Percentiles rank a stretch among this genome's conserved stretches.
These are phyloP conservation scores for Colletotrichum lupini DNA, from an alignment of 2,329 filamentous ascomycete genomes.

Conservation along the genomic window DNA sequence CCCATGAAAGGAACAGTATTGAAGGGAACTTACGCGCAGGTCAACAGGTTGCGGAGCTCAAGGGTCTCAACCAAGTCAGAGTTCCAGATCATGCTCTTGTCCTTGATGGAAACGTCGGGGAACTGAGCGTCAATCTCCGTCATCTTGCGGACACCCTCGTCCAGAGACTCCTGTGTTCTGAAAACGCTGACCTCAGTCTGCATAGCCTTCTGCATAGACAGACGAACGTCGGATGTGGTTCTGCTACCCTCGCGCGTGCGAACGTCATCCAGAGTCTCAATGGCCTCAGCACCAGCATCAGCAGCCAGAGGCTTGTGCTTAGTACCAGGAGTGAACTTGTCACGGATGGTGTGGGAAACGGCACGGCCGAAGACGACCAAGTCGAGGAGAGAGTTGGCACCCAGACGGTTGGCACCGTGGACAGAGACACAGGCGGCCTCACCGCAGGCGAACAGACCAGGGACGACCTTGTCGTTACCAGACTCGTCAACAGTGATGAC, in stretches of 20 bases:
- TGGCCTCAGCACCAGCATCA: constrained; percentile 89
- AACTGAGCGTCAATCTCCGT: constrained; percentile 84
- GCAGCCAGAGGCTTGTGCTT: constrained; percentile 83
- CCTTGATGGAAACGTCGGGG: constrained; percentile 90
- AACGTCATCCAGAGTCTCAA: constrained; percentile 85
- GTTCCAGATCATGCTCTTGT: constrained; percentile 99
- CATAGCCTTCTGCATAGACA: constrained; percentile 98
- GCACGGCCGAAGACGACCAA: constrained; percentile 97
- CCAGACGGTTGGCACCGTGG: constrained; percentile 96
- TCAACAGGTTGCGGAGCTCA: constrained; percentile 93
- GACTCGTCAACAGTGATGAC: constrained; percentile 88
- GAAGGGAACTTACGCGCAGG: constrained; percentile 88
- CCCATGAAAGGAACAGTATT: background rate
- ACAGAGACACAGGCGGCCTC: constrained; percentile 98
- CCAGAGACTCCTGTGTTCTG: constrained; percentile 91
- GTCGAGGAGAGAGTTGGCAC: constrained; percentile 98
- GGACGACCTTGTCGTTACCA: constrained; percentile 92
- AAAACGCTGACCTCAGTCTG: constrained; percentile 97
- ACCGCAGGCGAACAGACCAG: constrained; percentile 94
- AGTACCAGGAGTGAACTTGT: constrained; percentile 88
- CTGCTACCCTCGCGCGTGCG: constrained; percentile 87
- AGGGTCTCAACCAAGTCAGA: constrained; percentile 96
- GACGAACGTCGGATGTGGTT: constrained; percentile 88
- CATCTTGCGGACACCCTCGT: constrained; percentile 92
- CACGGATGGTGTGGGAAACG: constrained; percentile 95